Base-by-base conservation (phyloP, 2,329 filamentous ascomycete genomes). In the Sporothrix pseudoabietina region DNA sequence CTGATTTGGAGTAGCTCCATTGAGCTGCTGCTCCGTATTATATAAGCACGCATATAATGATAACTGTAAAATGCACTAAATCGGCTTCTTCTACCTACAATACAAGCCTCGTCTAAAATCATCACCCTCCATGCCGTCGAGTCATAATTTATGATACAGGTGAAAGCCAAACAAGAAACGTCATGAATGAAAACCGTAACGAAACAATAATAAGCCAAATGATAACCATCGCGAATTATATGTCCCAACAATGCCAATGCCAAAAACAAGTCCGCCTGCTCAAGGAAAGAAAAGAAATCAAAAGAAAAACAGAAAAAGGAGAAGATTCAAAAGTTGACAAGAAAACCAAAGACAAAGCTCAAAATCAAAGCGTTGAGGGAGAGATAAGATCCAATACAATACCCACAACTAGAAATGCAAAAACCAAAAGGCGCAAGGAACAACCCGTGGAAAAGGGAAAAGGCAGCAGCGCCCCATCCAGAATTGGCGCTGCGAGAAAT, bases 71-170 rank as follows among this genome's bases (percentile, higher is more conserved):
- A 54, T 59, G 71, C 47, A 72, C 19, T 52, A 41, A 72, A 55
- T 12, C 52, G 22, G 61, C 44, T 10, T 65, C 6, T 8, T 22
- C n/a, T 26, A 41, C 19, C 12, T 22, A 35, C 30, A 59, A 63
- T 41, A 63, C 59, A 63, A n/a, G 57, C 14, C 35, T n/a, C 19
- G 44, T 30, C 26, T 32, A 47, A 44, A 14, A 49, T 19, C 39
- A 30, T 22, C 22, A 35, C n/a, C 39, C 57, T 19, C 30, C 41
- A 32, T 47, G 54, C 39, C 22, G 19, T 30, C 16, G 63, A 57
- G 66, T 41, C 65, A 59, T 69, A 32, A 16, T 30, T 59, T 52
- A 35, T 69, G 49, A 49, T 61, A 73, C 63, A 73, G 19, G 26
- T 19, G 35, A 12, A 12, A 55, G 47, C 39, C 16, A 4, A 69